A percentile compares a stretch with the other conserved stretches of the same genome.
phyloP scores from a whole-genome alignment of 2,329 filamentous ascomycete species.

The Fusarium udum region DNA sequence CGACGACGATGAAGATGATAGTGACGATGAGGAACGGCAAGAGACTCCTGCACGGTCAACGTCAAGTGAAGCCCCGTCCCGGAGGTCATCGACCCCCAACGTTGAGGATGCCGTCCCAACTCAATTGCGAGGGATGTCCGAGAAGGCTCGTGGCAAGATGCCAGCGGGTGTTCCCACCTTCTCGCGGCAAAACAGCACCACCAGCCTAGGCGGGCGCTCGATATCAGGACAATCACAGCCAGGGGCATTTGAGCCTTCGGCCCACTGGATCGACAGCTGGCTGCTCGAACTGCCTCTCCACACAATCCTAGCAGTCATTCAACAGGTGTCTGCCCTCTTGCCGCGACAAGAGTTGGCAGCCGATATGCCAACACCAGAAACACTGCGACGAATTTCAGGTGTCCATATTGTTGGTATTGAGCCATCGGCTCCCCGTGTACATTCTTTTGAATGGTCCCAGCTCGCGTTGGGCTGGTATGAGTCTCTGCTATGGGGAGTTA shows the following conservation, averaged over 20 bases:
- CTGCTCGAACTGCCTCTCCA: conserved; percentile 90
- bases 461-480: conserved; percentile 95
- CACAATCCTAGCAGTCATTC: conserved; percentile 81
- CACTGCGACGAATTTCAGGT: conserved; percentile 64
- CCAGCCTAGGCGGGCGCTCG: conserved; percentile 76
- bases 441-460: conserved; percentile 94
- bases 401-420: conserved; percentile 78
- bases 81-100: conserved; percentile 73
- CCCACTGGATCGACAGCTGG: conserved; percentile 92
- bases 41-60: conserved; percentile 71
- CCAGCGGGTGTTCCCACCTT: conserved; percentile 84
- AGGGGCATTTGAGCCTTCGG: conserved; percentile 78
- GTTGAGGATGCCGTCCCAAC: conserved; percentile 82
- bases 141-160: conserved; percentile 96
- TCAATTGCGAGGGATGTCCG: conserved; percentile 91
- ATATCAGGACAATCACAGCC: conserved; percentile 64
- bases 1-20: conserved; percentile 59
- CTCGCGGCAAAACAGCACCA: conserved; percentile 89
- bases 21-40: conserved; percentile 59
- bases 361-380: conserved; percentile 56
- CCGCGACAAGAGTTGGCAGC: conserved; percentile 58
- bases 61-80: conserved; percentile 69
- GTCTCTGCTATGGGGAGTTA: conserved; percentile 90
- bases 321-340: conserved; percentile 69
- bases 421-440: conserved; percentile 76